Conservation (phyloP, 441 rosid species). For the Jatropha podagrica region DNA sequence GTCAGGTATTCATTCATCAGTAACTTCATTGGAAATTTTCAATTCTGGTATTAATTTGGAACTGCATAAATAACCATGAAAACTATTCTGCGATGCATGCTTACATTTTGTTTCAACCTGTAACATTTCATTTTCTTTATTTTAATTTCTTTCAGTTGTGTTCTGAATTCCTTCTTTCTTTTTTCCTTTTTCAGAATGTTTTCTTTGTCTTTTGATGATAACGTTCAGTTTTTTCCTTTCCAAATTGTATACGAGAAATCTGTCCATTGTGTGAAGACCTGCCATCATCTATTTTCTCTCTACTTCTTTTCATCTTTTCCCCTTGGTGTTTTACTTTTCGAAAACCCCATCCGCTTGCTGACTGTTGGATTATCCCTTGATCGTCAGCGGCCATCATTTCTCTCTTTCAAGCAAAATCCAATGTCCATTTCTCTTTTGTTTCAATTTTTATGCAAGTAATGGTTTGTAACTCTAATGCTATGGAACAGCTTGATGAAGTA, state of each 20-base stretch:
- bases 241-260: not conserved
- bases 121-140: not conserved
- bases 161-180: too few relatives aligned
- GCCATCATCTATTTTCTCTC: too few relatives aligned
- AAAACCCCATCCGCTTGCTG: not conserved
- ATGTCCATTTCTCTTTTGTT: too few relatives aligned
- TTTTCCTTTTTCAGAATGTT: too few relatives aligned
- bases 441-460: not conserved
- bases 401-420: not conserved
- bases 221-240: not conserved
- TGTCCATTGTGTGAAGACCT: not conserved
- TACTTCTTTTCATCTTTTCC: too few relatives aligned
- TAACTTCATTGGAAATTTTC: not conserved
- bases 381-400: not conserved
- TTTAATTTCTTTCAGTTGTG: too few relatives aligned
- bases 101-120: not conserved
- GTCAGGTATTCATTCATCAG: slow-evolving; percentile 52
- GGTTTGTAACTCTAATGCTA: not conserved
- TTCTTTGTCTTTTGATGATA: too few relatives aligned
- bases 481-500: slow-evolving; percentile 87
- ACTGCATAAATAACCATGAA: not conserved
- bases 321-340: not conserved
- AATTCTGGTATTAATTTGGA: not conserved
- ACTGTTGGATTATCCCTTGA: not conserved
- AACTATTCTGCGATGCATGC: not conserved